Conservation (phyloP, 495 filamentous ascomycete genomes). For the Collariella sp. region DNA sequence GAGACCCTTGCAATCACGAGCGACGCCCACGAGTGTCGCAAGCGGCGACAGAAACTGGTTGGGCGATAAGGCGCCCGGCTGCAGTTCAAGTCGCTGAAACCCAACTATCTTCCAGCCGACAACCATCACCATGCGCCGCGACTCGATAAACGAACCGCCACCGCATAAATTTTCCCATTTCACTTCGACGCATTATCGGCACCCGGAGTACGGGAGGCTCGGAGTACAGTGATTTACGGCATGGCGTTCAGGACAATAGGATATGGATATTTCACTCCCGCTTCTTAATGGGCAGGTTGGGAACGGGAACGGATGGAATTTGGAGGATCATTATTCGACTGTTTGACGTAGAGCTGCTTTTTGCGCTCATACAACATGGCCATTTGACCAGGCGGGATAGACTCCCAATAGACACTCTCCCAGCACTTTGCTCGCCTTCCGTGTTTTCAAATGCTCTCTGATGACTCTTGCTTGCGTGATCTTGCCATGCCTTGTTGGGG, state of each 20-base stretch:
- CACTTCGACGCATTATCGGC: background rate
- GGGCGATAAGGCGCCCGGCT: no score
- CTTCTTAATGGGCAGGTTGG: background rate
- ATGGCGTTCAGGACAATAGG: background rate
- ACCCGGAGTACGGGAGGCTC: background rate
- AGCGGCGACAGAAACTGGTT: background rate
- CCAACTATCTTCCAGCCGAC: background rate
- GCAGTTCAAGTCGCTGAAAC: background rate
- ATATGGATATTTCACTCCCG: background rate
- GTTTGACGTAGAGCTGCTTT: background rate
- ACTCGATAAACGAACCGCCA: background rate
- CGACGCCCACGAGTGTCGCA: background rate
- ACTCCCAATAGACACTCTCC: no score
- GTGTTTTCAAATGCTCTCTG: background rate
- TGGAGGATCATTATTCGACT: background rate
- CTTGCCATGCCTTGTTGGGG: background rate
- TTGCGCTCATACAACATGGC: background rate
- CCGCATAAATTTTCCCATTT: background rate
- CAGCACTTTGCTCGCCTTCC: no score
- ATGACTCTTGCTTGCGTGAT: background rate
- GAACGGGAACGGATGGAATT: background rate
- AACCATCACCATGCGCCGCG: background rate
- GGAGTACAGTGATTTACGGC: background rate
- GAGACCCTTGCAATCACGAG: no score
- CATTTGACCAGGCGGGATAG: no score